phyloP scores from a whole-genome alignment of 2,329 filamentous ascomycete genomes.

The Arthroderma sp. region DNA sequence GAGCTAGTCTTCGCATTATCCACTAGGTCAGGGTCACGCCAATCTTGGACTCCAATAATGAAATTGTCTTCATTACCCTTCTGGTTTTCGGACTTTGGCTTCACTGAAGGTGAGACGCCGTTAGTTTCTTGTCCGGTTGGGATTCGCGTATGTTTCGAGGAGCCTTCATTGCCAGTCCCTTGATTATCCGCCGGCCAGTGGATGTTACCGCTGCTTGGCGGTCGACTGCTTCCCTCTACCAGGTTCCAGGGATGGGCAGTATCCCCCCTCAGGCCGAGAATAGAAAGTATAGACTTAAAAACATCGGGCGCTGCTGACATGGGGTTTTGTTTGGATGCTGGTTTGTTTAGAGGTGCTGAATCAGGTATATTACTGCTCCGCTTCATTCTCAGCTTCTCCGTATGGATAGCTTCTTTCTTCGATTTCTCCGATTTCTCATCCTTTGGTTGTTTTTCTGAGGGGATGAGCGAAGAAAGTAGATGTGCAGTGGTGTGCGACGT shows the following conservation, averaged over 20 bases:
- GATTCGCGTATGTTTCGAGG: slow-evolving; percentile 14
- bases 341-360: slow-evolving; percentile 15
- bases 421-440: slow-evolving; percentile 31
- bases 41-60: slow-evolving; percentile 74
- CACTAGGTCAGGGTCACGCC: slow-evolving; percentile 66
- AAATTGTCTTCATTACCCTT: slow-evolving; percentile 43
- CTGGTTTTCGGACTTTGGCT: slow-evolving; percentile 12
- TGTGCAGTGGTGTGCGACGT: slow-evolving; percentile 92
- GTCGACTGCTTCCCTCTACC: slow-evolving; percentile 44
- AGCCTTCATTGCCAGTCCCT: slow-evolving; percentile 17
- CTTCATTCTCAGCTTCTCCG: slow-evolving; percentile 17
- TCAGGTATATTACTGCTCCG: slow-evolving; percentile 17
- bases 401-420: slow-evolving; percentile 13
- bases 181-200: slow-evolving; percentile 59
- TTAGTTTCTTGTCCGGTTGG: slow-evolving; percentile 14
- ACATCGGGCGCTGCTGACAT: too few species aligned
- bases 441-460: slow-evolving; percentile 47
- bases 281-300: slow-evolving; percentile 27
- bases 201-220: slow-evolving; percentile 58
- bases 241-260: slow-evolving; percentile 13
- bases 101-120: slow-evolving; percentile 10
- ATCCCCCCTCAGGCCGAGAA: slow-evolving; percentile 29
- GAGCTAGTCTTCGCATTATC: slow-evolving; percentile 22
- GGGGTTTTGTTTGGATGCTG: not conserved
- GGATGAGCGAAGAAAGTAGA: slow-evolving; percentile 70